phyloP scores from a whole-genome alignment of 2,329 filamentous ascomycete species.

The Epichloe gansuensis region DNA sequence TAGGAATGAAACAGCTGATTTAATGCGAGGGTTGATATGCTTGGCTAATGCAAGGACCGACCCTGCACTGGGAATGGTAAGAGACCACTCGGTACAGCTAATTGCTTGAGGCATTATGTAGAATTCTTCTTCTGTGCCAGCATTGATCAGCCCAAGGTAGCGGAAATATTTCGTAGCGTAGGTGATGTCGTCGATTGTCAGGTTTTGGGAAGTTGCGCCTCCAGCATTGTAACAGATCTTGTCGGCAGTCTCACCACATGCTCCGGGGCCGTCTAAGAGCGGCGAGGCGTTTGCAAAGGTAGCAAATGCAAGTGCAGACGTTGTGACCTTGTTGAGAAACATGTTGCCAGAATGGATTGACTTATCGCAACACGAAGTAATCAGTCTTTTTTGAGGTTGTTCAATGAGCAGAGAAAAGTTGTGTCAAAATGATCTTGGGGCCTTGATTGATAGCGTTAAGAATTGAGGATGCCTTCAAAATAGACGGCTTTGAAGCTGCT shows the following conservation, averaged over 20 bases:
- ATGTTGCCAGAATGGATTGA: too few relatives aligned
- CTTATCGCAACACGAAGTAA: too few relatives aligned
- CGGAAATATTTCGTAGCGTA: conserved; percentile 1
- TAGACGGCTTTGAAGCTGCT: too few relatives aligned
- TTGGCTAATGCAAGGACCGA: conserved; percentile 6
- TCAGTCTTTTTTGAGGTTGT: too few relatives aligned
- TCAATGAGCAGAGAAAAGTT: too few relatives aligned
- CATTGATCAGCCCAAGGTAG: neutral
- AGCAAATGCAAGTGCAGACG: too few relatives aligned
- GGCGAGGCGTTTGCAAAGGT: too few relatives aligned
- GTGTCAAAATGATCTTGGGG: too few relatives aligned
- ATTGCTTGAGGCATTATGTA: conserved; percentile 8
- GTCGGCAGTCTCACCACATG: neutral
- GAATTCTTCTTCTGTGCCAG: neutral
- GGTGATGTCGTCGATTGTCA: neutral
- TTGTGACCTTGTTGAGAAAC: too few relatives aligned
- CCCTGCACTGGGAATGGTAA: conserved; percentile 1
- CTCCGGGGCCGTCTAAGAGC: too few relatives aligned
- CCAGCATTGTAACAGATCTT: conserved; percentile 5
- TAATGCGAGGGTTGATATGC: conserved; percentile 5
- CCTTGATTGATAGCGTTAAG: too few relatives aligned
- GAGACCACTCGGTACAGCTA: conserved; percentile 12
- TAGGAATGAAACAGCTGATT: conserved; percentile 11
- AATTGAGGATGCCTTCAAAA: too few relatives aligned
- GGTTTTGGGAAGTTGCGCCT: conserved; percentile 1